phyloP scores from a whole-genome alignment of 75 land plant genomes.

The Gnetum montanum region DNA sequence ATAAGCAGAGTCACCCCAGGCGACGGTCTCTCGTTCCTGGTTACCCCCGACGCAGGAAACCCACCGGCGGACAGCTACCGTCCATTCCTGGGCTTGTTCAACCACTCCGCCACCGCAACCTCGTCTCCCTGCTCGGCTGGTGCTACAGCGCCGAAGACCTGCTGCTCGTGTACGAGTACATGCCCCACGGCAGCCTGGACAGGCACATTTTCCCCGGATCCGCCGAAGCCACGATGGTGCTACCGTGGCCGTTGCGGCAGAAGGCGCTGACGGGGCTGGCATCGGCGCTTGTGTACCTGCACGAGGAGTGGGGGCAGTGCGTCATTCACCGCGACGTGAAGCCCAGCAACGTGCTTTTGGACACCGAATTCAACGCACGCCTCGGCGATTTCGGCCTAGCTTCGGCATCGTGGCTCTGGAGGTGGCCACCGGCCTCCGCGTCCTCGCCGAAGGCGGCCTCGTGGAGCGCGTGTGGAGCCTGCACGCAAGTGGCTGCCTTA shows the following conservation, averaged over 20 bases:
- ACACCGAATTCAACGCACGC: slow-evolving; percentile 36
- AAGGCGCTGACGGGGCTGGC: slow-evolving; percentile 40
- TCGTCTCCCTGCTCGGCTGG: slow-evolving; percentile 64
- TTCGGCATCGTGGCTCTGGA: slow-evolving; percentile 13
- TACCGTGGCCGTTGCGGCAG: slow-evolving; percentile 32
- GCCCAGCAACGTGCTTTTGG: slow-evolving; percentile 59
- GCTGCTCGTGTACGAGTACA: slow-evolving; percentile 62
- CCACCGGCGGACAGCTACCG: too few species aligned
- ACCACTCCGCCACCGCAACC: slow-evolving; percentile 51
- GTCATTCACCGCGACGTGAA: slow-evolving; percentile 66
- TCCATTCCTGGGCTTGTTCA: too few species aligned
- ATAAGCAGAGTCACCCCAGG: too few species aligned
- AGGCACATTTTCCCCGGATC: slow-evolving; percentile 41
- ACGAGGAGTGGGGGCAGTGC: slow-evolving; percentile 49
- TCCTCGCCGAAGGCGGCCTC: slow-evolving; percentile 13
- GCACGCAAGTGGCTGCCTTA: slow-evolving; percentile 5
- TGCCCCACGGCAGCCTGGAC: slow-evolving; percentile 75
- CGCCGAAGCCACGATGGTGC: slow-evolving; percentile 12
- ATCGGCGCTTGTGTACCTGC: slow-evolving; percentile 44
- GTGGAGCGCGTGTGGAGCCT: slow-evolving; percentile 8
- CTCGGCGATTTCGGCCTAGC: slow-evolving; percentile 72
- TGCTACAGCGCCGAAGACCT: slow-evolving; percentile 34
- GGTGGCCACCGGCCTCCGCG: slow-evolving; percentile 13
- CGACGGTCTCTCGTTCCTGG: too few species aligned
- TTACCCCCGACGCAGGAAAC: too few species aligned